Evolutionary conservation across 345 rosid species (phyloP), one percentile per base, ranked within the genome.

Genomic region (Sonneratia caseolaris): DNA sequence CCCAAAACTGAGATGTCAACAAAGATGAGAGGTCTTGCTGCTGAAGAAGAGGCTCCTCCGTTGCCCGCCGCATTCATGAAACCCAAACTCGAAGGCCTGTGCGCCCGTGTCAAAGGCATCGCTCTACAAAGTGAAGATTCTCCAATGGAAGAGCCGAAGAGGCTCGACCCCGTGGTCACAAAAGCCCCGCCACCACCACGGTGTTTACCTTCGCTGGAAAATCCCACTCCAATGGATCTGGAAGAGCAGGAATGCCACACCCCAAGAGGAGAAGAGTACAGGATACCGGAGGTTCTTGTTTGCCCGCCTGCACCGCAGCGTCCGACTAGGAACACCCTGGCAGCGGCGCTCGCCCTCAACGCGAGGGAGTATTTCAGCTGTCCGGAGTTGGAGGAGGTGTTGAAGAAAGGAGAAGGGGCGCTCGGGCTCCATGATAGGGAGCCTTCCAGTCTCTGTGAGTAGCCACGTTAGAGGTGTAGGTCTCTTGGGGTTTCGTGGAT

Each of bases 21-120:
- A 4, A 4, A 4, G 43, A 4, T 8, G 1, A 8, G 7, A 1
- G 9, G 43, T 40, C 43, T 40, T 40, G 43, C 43, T 4, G 43
- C 43, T 40, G 43, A 40, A 8, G 9, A 40, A 40, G 43, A 40
- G 43, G 43, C 9, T 40, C 75, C 79, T 22, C 55, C 80, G 48
- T 77, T 78, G 49, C 6, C 42, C 5, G n/a, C 2, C 62, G 18
- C 68, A 12, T 27, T 65, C 68, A 22, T 37, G 7, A 57, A 57
- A 6, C 64, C 64, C n/a, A 0, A 18, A n/a, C 27, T 57, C 32
- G 64, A 57, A 19, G 32, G 27, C 32, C 64, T 57, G 27, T 57
- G 64, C 64, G n/a, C n/a, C 64, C 64, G 8, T 57, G 64, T 57
- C 64, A 57, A 57, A 7, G 64, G 32, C n/a, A 57, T 57, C 6